Conservation (phyloP, 148 eudicot species). For the Gaultheria prostrata region DNA sequence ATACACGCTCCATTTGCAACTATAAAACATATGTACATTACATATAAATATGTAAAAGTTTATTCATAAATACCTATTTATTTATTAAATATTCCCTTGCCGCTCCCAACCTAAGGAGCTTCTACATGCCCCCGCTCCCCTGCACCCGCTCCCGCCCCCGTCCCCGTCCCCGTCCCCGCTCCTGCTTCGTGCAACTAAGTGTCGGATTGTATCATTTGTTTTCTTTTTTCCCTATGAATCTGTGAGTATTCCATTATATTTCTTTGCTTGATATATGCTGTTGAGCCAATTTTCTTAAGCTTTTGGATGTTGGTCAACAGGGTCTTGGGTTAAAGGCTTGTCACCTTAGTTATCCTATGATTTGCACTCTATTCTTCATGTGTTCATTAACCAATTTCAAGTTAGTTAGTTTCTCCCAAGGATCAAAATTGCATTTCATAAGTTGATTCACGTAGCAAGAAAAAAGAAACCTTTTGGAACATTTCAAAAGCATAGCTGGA, state of each 20-base stretch:
- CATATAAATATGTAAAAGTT: too few species aligned
- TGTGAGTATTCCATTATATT: not conserved
- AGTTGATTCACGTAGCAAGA: not conserved
- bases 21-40: too few species aligned
- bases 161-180: too few species aligned
- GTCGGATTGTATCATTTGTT: not conserved
- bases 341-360: not conserved
- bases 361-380: not conserved
- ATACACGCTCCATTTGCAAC: too few species aligned
- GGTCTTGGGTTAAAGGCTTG: not conserved
- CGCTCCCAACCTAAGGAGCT: too few species aligned
- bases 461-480: not conserved
- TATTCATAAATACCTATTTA: too few species aligned
- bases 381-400: not conserved
- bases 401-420: not conserved
- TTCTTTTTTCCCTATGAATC: slow-evolving; percentile 15
- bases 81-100: too few species aligned
- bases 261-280: not conserved
- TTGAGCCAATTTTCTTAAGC: not conserved
- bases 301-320: not conserved
- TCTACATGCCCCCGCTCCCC: too few species aligned
- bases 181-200: too few species aligned
- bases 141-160: too few species aligned
- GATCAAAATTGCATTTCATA: not conserved
- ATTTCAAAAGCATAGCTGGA: not conserved